These are phyloP conservation scores for Filobasidium uniguttulatum DNA, from an alignment of 1,284 basidiomycete genomes.

Conservation along the genomic window DNA sequence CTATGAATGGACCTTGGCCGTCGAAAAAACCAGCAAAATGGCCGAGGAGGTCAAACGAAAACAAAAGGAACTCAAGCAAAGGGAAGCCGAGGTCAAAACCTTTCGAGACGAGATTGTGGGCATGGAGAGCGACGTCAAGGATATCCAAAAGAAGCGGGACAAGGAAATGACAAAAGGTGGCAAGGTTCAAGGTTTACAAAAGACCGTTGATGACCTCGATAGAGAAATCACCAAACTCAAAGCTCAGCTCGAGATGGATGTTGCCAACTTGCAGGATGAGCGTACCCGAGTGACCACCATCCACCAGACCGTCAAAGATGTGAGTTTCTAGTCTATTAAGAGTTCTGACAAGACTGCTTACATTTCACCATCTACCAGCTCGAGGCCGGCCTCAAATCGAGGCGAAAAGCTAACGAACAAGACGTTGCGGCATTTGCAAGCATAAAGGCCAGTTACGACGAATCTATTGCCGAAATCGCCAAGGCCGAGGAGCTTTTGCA, in stretches of 20 bases:
- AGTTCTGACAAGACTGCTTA: neutral
- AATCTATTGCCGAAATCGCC: conserved; percentile 50
- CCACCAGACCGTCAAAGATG: conserved; percentile 49
- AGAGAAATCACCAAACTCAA: conserved; percentile 75
- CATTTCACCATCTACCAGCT: conserved; percentile 40
- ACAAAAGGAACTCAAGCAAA: conserved; percentile 22
- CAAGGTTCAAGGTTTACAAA: conserved; percentile 62
- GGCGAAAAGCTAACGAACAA: conserved; percentile 48
- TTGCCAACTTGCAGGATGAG: conserved; percentile 66
- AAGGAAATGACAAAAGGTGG: conserved; percentile 57
- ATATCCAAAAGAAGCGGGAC: conserved; percentile 49
- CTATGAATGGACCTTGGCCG: conserved; percentile 72
- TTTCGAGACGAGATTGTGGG: conserved; percentile 39
- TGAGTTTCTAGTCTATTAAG: conserved; percentile 32
- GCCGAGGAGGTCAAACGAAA: conserved; percentile 29
- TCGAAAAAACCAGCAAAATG: conserved; percentile 43
- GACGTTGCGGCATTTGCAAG: conserved; percentile 28
- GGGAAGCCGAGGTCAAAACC: conserved; percentile 23
- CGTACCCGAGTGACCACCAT: conserved; percentile 48
- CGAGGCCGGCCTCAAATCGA: conserved; percentile 45
- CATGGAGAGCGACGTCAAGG: conserved; percentile 48
- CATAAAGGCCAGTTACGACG: conserved; percentile 52
- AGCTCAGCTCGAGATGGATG: conserved; percentile 76
- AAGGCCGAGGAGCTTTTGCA: conserved; percentile 89
- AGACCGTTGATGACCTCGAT: conserved; percentile 62